Base-by-base conservation (phyloP, 345 rosid genomes). In the Cochlearia excelsa region DNA sequence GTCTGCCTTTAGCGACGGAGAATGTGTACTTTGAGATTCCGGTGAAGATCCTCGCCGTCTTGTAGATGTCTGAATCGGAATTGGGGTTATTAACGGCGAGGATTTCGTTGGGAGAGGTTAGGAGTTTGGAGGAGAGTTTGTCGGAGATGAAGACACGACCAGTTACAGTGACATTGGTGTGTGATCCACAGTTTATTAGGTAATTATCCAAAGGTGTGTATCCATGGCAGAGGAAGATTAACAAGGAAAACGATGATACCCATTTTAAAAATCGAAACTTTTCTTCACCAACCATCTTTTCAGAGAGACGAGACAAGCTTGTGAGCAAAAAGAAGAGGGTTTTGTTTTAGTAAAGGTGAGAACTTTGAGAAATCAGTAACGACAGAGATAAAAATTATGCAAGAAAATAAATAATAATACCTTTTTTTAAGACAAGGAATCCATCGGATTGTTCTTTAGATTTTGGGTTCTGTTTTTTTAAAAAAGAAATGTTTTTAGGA, bases 151-250 rank as follows among this genome's bases (percentile, higher is more conserved):
- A 88, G 62, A 83, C 81, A 38, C 93, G 88, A 61, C 41, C 58
- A 23, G 71, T 80, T 1, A 80, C 76, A 0, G 79, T 77, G 47
- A 82, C 74, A 44, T 86, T 80, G 61, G 70, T 76, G 68, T 39
- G 64, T 30, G 95, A 92, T 74, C 95, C 97, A 75, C 91, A 86
- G 61, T 92, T 81, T 57, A 92, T 73, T 52, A 86, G 89, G 71
- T 84, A 83, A 69, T 78, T 86, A 61, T 92, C 82, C 28, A 57
- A 51, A 30, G 96, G 98, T 41, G 45, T 39, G 74, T 78, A 91
- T 59, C 86, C 96, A 68, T 44, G 26, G 46, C 72, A 84, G 48
- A 81, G 69, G 51, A 59, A 65, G 66, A 64, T 70, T 54, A 82
- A 52, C 69, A 68, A 77, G 66, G 77, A 55, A 54, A 82, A 16